These are phyloP conservation scores for Ascochyta viciae-villosae DNA, from an alignment of 2,329 filamentous ascomycete genomes.

Conservation along the genomic window DNA sequence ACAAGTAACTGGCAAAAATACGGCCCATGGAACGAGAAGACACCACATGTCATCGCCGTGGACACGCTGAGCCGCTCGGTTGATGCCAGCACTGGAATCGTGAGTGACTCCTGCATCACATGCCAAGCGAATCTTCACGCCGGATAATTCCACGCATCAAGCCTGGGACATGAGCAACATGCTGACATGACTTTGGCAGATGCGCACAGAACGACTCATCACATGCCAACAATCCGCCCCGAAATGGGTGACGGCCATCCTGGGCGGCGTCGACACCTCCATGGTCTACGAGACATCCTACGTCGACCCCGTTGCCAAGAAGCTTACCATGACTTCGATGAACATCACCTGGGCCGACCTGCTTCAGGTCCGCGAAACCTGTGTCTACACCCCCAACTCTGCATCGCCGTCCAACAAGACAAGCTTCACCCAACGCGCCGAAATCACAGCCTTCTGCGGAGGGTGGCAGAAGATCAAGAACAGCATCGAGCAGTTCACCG, in stretches of 20 bases:
- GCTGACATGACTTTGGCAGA: conserved; percentile 50
- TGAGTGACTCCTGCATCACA: conserved; percentile 52
- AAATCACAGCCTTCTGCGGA: conserved; percentile 92
- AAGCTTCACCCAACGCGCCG: conserved; percentile 85
- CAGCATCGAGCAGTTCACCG: conserved; percentile 89
- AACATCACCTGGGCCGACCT: conserved; percentile 95
- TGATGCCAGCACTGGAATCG: conserved; percentile 70
- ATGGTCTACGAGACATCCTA: conserved; percentile 96
- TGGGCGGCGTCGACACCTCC: conserved; percentile 81
- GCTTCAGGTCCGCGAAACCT: conserved; percentile 90
- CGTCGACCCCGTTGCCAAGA: conserved; percentile 82
- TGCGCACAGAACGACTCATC: conserved; percentile 74
- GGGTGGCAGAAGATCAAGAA: conserved; percentile 98
- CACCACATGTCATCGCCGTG: conserved; percentile 94
- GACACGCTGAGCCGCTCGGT: conserved; percentile 83
- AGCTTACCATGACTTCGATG: conserved; percentile 94
- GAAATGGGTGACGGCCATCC: conserved; percentile 79
- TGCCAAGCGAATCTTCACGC: conserved; percentile 1
- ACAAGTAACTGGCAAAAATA: conserved; percentile 99
- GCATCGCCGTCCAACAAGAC: conserved; percentile 65
- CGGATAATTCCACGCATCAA: conserved; percentile 4
- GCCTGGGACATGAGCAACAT: neutral
- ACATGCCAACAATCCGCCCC: conserved; percentile 72
- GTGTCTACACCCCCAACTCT: conserved; percentile 75
- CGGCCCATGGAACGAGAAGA: conserved; percentile 98